Conservation (phyloP, 768 basidiomycete species). For the Kwoniella sp. region DNA sequence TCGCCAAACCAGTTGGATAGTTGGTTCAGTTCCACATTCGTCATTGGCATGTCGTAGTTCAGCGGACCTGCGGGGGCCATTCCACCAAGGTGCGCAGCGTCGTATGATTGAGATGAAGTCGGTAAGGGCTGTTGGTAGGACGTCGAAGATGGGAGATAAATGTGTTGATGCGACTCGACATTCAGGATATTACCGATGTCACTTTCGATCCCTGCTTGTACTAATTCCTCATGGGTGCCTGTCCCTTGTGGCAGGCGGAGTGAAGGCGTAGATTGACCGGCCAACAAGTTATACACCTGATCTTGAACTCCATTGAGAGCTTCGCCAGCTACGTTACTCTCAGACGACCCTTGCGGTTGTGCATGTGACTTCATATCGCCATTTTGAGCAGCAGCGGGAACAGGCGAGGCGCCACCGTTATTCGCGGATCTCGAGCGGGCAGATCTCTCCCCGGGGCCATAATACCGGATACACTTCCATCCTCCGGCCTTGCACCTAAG, state of each 20-base stretch:
- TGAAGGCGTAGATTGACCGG: background rate
- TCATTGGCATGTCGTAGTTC: background rate
- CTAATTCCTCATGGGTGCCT: background rate
- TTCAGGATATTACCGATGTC: background rate
- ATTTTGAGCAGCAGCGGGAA: background rate
- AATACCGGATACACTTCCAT: conserved; percentile 1
- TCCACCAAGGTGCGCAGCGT: background rate
- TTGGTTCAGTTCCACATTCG: background rate
- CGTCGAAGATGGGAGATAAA: background rate
- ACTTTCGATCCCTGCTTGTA: too few relatives aligned
- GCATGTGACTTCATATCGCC: background rate
- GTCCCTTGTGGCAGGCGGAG: background rate
- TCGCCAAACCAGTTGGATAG: background rate
- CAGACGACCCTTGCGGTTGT: background rate
- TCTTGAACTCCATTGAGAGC: background rate
- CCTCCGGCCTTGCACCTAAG: background rate
- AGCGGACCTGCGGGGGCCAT: background rate
- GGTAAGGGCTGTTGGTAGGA: background rate
- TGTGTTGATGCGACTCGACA: background rate
- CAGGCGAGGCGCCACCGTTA: too few relatives aligned
- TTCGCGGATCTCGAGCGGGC: background rate
- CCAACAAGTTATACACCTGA: background rate
- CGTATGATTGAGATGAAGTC: background rate
- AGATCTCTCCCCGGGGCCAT: background rate
- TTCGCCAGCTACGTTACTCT: too few relatives aligned